A percentile compares a stretch with the other conserved stretches of the same genome.
These are phyloP conservation scores for Colletotrichum eremochloae DNA, from an alignment of 2,329 filamentous ascomycete genomes.

Conservation along the genomic window DNA sequence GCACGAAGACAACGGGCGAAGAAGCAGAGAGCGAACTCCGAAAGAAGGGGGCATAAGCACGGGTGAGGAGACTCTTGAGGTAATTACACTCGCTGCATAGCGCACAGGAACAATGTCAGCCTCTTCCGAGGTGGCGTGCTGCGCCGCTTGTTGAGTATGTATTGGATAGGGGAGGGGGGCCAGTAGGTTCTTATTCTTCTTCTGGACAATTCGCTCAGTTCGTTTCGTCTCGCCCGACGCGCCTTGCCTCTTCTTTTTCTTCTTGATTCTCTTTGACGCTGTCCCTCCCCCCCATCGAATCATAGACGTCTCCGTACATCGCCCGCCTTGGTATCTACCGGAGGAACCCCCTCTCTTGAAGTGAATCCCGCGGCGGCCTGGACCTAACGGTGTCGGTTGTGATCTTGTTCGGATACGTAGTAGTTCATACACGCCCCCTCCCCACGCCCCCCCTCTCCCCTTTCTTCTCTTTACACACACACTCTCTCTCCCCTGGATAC, in stretches of 20 bases:
- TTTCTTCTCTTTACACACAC: slow-evolving; percentile 1
- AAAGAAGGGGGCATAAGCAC: not conserved
- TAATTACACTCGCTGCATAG: slow-evolving; percentile 18
- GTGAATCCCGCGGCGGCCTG: not conserved
- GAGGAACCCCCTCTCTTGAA: slow-evolving; percentile 9
- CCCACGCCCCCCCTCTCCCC: slow-evolving; percentile 11
- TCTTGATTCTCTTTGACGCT: not conserved
- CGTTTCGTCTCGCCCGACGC: slow-evolving; percentile 6
- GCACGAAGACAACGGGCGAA: not conserved
- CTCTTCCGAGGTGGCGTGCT: slow-evolving; percentile 20
- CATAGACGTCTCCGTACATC: not conserved
- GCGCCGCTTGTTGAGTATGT: slow-evolving; percentile 24
- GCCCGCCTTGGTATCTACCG: not conserved
- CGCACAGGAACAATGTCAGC: slow-evolving; percentile 3
- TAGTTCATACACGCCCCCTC: slow-evolving; percentile 5
- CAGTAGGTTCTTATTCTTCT: slow-evolving; percentile 8
- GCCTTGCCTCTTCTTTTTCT: not conserved
- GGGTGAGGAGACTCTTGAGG: slow-evolving; percentile 8
- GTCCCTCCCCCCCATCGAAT: not conserved
- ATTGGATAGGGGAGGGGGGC: not conserved
- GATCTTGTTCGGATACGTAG: not conserved
- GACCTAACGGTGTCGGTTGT: slow-evolving; percentile 1
- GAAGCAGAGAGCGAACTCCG: not conserved
- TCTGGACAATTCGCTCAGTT: not conserved
- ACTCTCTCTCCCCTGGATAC: slow-evolving; percentile 17